Evolutionary conservation across 2,329 filamentous ascomycete species (phyloP).

Genomic region (Fusarium protoensiforme): DNA sequence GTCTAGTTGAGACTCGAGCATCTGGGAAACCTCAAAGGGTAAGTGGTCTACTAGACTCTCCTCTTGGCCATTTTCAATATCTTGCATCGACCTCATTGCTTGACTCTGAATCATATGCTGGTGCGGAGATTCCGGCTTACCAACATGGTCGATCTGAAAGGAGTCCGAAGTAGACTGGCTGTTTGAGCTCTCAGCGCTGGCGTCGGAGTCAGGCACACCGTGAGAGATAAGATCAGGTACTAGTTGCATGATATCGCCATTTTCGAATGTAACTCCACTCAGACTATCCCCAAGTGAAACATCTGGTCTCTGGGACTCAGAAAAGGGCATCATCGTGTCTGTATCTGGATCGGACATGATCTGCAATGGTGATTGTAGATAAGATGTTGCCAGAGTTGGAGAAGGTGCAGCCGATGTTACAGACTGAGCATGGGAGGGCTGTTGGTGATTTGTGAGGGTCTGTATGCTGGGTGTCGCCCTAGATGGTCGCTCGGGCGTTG

Average conservation of each 20-base stretch:
- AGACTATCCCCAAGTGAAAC: neutral
- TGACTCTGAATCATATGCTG: neutral
- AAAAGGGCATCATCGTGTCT: neutral
- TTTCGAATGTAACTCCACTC: neutral
- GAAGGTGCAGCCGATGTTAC: neutral
- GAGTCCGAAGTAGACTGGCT: neutral
- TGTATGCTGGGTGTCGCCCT: neutral
- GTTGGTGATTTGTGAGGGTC: neutral
- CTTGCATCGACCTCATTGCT: neutral
- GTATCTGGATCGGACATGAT: neutral
- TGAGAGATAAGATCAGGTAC: neutral
- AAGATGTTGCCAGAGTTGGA: neutral
- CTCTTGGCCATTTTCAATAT: neutral
- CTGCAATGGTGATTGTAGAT: neutral
- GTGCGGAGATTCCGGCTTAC: neutral
- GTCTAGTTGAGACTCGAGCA: neutral
- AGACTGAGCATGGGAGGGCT: neutral
- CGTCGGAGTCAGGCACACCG: neutral
- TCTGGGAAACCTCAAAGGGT: neutral
- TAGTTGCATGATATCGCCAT: neutral
- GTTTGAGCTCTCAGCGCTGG: neutral
- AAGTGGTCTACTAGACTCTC: neutral
- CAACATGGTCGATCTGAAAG: neutral
- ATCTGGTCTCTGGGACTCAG: no score
- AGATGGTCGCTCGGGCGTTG: neutral